Base-by-base conservation (phyloP, 345 rosid species). In the Eucalyptus tenuipes region DNA sequence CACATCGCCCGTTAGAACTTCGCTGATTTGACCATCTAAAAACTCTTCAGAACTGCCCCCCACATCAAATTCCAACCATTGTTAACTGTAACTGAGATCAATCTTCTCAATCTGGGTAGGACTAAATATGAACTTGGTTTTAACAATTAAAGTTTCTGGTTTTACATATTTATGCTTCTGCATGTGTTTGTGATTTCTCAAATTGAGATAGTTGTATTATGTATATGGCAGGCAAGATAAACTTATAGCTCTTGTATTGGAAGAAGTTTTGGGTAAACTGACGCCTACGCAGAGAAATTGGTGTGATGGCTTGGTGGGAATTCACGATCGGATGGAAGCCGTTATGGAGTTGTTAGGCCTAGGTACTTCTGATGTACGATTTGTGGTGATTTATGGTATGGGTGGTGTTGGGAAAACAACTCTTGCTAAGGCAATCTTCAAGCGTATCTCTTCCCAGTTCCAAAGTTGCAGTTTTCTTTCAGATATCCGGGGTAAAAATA, bases 151-250 rank as follows among this genome's bases (percentile, higher is more conserved):
- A 17, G 4, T 17, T 50, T 50, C 0, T 3, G 53, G 22, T 50
- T 50, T 50, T 17, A 6, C 53, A 50, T 7, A 50, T 7, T 50
- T 50, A 50, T 50, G 53, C 53, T 50, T 50, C 53, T 50, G 0
- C 53, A 1, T 6, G 22, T 3, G 53, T 50, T 50, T 50, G 53
- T 17, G 53, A 0, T 50, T 50, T 50, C 22, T 50, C 4, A 3
- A 50, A 50, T 0, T 50, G 0, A 0, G 20, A 16, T 8, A 0
- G 2, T 50, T 50, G 53, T 0, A 50, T 50, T 17, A 50, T 50
- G 53, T 3, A 16, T 50, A 50, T 50, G 53, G 53, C 53, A 50
- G 53, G 0, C 53, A 50, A 3, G 53, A 50, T 3, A 50, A 50
- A 50, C 53, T 50, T 17, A 50, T 50, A 17, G 0, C 53, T 0